Evolutionary conservation across 768 basidiomycete species (phyloP), one percentile per base, ranked within the genome.

Genomic region (Russula lepida): DNA sequence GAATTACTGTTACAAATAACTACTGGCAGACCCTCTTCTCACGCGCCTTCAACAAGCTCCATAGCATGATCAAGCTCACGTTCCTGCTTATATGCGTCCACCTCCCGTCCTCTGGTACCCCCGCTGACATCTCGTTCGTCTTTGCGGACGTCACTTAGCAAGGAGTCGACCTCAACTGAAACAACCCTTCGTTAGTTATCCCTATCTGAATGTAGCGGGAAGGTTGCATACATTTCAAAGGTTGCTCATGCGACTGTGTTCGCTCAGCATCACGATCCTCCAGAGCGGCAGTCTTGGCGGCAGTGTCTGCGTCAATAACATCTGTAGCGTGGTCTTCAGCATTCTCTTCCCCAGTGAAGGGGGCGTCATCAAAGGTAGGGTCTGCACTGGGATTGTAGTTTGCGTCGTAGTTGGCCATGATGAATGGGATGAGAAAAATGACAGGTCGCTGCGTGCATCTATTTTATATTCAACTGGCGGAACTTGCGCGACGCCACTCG

Each of bases 81-180:
- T 49, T 60, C 59, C 35, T 64, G 59, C 44, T 43, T 51, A 55
- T 44, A 62, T 4, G 30, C 46, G 19, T 62, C 64, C 4, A 62
- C 60, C 46, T 54, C 54, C 44, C 8, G 49, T 2, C 60, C 52
- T 37, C 46, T 41, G 3, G 51, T 60, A 39, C 43, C 33, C 32
- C 23, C 63, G 6, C 54, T 15, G n/a, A 61, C 43, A 37, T 47
- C n/a, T 35, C 37, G 49, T 55, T 58, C 63, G 11, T 64, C 60
- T 15, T 57, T 46, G 25, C 55, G 60, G 27, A 62, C 44, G 23
- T 58, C 51, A 37, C 11, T 27, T 15, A 58, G 12, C 3, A 56
- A 19, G 15, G 30, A 35, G 35, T 57, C 33, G 5, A 51, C 51
- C 13, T 57, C 60, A 13, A 37, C 63, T 64, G 28, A 17, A 35